phyloP scores from a whole-genome alignment of 176 grass and related monocot genomes.

The Eremochloa ophiuroides region DNA sequence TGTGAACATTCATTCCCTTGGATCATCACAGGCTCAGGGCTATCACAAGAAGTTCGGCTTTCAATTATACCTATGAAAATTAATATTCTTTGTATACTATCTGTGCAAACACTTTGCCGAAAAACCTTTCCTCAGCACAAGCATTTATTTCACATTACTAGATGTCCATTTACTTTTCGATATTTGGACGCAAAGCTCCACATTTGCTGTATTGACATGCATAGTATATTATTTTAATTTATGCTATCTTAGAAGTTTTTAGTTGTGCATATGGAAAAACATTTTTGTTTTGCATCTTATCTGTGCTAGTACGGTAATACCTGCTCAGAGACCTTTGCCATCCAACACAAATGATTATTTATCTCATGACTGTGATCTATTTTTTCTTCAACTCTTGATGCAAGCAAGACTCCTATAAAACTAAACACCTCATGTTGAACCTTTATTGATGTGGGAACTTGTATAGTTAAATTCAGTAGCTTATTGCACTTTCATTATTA shows the following conservation, averaged over 20 bases:
- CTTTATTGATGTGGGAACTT: not conserved
- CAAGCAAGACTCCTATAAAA: not conserved
- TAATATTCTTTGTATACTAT: not conserved
- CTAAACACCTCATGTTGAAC: not conserved
- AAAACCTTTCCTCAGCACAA: not conserved
- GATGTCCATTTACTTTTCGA: not conserved
- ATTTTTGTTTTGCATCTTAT: not conserved
- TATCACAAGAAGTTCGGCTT: not conserved
- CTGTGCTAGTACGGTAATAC: not conserved
- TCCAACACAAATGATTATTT: not conserved
- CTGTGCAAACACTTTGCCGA: not conserved
- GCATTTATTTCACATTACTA: not conserved
- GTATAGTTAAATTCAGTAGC: not conserved
- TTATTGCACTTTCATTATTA: conserved; percentile 5
- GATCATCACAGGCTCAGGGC: not conserved
- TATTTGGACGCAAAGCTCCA: not conserved
- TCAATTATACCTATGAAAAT: not conserved
- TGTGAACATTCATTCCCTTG: not conserved
- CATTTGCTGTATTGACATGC: not conserved
- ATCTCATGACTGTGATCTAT: not conserved
- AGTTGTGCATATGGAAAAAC: not conserved
- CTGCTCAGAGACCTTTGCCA: not conserved
- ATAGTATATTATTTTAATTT: conserved; percentile 3
- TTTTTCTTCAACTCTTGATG: conserved; percentile 15
- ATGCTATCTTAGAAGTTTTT: not conserved